Evolutionary conservation across 2,329 filamentous ascomycete genomes (phyloP).

Genomic region (Talaromyces rugulosus): DNA sequence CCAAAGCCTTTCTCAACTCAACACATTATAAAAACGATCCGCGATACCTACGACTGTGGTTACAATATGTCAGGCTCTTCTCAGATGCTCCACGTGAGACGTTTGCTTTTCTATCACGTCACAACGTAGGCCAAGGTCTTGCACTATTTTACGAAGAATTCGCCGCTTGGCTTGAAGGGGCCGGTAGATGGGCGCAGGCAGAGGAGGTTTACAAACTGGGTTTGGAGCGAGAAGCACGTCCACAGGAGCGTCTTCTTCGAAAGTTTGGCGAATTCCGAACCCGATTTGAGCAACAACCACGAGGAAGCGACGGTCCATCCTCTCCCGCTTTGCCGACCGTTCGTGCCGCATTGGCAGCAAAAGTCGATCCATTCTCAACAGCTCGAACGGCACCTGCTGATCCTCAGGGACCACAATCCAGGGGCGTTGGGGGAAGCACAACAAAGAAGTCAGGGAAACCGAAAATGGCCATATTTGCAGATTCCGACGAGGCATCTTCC

Average conservation of each 20-base stretch:
- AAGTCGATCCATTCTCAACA: conserved; percentile 73
- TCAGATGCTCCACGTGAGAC: conserved; percentile 89
- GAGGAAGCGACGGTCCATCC: conserved; percentile 61
- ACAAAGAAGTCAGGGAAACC: conserved; percentile 64
- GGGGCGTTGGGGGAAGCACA: conserved; percentile 43
- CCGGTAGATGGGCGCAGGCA: conserved; percentile 80
- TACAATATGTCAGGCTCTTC: conserved; percentile 90
- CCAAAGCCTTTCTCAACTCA: conserved; percentile 80
- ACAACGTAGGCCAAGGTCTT: conserved; percentile 78
- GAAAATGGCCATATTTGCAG: conserved; percentile 90
- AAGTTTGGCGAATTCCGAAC: conserved; percentile 92
- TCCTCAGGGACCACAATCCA: conserved; percentile 60
- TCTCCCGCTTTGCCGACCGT: conserved; percentile 84
- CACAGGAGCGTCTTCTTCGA: conserved; percentile 72
- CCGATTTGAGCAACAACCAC: conserved; percentile 64
- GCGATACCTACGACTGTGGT: conserved; percentile 87
- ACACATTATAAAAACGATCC: conserved; percentile 92
- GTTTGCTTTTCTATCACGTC: conserved; percentile 84
- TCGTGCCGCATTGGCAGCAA: conserved; percentile 77
- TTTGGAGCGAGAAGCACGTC: conserved; percentile 81
- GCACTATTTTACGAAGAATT: conserved; percentile 97
- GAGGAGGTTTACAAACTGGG: conserved; percentile 91
- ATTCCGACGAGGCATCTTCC: conserved; percentile 59
- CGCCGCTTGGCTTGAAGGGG: conserved; percentile 83
- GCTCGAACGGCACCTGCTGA: conserved; percentile 51